Base-by-base conservation (phyloP, 2,329 filamentous ascomycete species). In the Scytalidium lignicola region DNA sequence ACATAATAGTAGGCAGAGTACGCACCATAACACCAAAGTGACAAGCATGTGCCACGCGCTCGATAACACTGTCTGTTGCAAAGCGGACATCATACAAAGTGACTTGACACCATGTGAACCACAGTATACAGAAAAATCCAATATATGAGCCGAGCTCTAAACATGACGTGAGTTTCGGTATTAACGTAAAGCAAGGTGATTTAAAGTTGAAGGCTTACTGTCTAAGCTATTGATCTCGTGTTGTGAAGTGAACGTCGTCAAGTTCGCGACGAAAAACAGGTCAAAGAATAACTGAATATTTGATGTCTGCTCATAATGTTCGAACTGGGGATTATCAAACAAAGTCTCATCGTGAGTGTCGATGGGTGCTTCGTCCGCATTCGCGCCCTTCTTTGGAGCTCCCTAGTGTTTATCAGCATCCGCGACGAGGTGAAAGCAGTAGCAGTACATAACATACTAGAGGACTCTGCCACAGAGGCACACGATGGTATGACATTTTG, bases 101-200 rank as follows among this genome's bases (percentile, higher is more conserved):
- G 43, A 79, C 74, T 60, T 82, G 78, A 45, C 79, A 71, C 79
- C 79, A 82, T 7, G 75, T 78, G 52, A 80, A 76, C 79, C 78
- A 82, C 4, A 62, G 48, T 10, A 62, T 52, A 32, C 58, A 80
- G 67, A 50, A 82, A 67, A 39, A 73, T 65, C 58, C 82, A 73
- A 61, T 77, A 79, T 40, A 78, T 68, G 46, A 79, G 67, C 58
- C 80, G 75, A 29, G 72, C n/a, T 37, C 32, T 37, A 37, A 17
- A 5, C n/a, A 26, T 9, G 7, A n/a, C 4, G 5, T 37, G 7
- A 37, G 32, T n/a, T 9, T n/a, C 32, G n/a, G 58, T 2, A 71
- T 53, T 3, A 48, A 41, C 41, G 45, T 43, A 5, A n/a, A 18
- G 5, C 39, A 43, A 15, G 19, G 41, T 43, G n/a, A n/a, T n/a